Base-by-base conservation (phyloP, 495 filamentous ascomycete genomes). In the Cudoniella acicularis region DNA sequence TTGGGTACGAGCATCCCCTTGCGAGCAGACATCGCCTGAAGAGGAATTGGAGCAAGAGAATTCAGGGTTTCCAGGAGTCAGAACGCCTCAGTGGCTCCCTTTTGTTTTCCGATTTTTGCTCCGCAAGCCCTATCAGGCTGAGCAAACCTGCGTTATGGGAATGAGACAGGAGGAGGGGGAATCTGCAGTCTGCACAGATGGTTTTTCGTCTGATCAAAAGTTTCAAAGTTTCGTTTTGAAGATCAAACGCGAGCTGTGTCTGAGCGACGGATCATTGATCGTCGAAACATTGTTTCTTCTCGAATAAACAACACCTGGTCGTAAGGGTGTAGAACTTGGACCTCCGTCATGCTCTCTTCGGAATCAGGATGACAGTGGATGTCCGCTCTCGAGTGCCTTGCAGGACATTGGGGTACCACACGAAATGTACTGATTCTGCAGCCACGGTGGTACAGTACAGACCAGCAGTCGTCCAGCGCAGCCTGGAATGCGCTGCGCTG, bases 151-250 rank as follows among this genome's bases (percentile, higher is more conserved):
- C 30, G 30, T 36, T 36, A 24, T 6, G 48, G 26, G 50, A 53
- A 53, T 53, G 50, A 53, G 9, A 30, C 8, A 46, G 52, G 52
- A 55, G 36, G 22, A 55, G 42, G 42, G 21, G 52, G 41, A 45
- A n/a, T 45, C 52, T 45, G 13, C 43, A n/a, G 43, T n/a, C 17
- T 21, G 52, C 40, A 46, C 27, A 40, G 40, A 55, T 55, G 20
- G 26, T 55, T 55, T 41, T 55, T 24, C 22, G 43, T 40, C 24
- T 30, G 46, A 45, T 8, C 17, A n/a, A n/a, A 17, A n/a, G 20
- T 47, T 47, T 21, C 13, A 47, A 47, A 47, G 17, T 8, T 17
- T 17, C 17, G 43, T 47, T 47, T 21, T 8, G 43, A 47, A 47
- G 16, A 47, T 47, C 43, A 47, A 47, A 47, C 43, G 43, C 17